Evolutionary conservation across 2,329 filamentous ascomycete genomes (phyloP).

Genomic region (Trichoderma endophyticum): DNA sequence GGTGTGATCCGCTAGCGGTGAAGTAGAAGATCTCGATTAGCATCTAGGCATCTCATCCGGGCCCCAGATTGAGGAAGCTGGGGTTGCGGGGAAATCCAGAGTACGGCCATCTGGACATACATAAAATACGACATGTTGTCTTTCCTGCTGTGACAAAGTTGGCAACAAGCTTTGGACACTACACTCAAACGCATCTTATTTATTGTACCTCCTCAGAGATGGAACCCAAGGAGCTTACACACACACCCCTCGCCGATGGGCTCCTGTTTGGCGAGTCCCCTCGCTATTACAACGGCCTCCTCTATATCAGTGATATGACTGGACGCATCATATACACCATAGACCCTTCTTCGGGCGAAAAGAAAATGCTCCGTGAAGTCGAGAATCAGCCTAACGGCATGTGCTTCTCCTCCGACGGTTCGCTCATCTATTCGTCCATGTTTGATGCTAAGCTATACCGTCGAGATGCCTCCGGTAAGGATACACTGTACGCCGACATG

Average conservation of each 20-base stretch:
- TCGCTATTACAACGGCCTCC: neutral
- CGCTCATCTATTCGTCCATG: neutral
- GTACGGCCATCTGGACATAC: neutral
- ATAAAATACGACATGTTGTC: neutral
- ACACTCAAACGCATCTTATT: neutral
- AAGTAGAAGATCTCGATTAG: neutral
- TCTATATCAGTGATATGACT: conserved; percentile 1
- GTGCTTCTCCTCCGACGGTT: neutral
- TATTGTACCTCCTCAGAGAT: neutral
- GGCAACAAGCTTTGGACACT: neutral
- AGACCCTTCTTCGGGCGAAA: neutral
- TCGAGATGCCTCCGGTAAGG: neutral
- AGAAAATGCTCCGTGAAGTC: neutral
- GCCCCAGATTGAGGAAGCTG: neutral
- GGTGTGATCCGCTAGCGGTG: neutral
- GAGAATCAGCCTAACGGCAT: neutral
- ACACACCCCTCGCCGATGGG: neutral
- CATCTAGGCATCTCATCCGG: neutral
- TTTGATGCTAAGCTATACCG: conserved; percentile 1
- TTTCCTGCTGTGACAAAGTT: neutral
- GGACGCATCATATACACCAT: neutral
- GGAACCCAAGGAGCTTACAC: neutral
- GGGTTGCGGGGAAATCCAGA: neutral
- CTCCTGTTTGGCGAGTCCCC: neutral
- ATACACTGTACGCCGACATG: neutral